phyloP scores from a whole-genome alignment of 225 moss, liverwort and hornwort species.

The Asterella californica region DNA sequence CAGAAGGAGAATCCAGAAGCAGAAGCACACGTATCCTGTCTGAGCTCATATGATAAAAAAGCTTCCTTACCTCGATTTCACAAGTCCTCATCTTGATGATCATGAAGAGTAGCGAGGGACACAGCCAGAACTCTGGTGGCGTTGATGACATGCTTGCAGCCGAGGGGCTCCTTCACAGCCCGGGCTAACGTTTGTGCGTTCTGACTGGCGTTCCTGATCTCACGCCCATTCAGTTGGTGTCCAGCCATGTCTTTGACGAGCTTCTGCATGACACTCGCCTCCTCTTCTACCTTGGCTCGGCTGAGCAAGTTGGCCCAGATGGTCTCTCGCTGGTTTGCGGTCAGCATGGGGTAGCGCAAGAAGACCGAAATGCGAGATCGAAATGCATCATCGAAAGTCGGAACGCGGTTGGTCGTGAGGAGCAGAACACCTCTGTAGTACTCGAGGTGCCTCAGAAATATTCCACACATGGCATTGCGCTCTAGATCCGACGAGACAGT shows the following conservation, averaged over 20 bases:
- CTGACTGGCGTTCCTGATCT: constrained; percentile 51
- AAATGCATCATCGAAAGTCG: constrained; percentile 47
- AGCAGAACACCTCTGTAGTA: constrained; percentile 45
- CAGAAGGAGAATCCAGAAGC: no score
- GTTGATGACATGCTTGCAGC: constrained; percentile 11
- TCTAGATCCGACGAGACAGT: constrained; percentile 6
- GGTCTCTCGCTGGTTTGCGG: constrained; percentile 1
- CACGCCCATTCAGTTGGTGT: constrained; percentile 41
- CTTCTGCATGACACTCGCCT: neutral
- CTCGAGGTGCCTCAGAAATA: constrained; percentile 43
- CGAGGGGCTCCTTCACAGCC: constrained; percentile 17
- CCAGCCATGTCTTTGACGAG: constrained; percentile 12
- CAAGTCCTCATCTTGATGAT: no score
- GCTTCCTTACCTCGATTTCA: no score
- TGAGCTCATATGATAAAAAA: no score
- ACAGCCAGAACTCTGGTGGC: neutral
- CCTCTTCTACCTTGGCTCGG: constrained; percentile 12
- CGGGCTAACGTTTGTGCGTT: constrained; percentile 38
- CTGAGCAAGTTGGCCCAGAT: constrained; percentile 46
- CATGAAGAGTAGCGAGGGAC: neutral
- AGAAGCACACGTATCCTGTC: no score
- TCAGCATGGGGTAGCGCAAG: constrained; percentile 28
- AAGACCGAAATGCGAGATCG: constrained; percentile 57
- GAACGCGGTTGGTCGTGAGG: constrained; percentile 46
- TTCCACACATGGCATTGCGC: constrained; percentile 39